Evolutionary conservation across 306 rosid species (phyloP), one percentile per base, ranked within the genome.

Genomic region (Prunus kanzakura): DNA sequence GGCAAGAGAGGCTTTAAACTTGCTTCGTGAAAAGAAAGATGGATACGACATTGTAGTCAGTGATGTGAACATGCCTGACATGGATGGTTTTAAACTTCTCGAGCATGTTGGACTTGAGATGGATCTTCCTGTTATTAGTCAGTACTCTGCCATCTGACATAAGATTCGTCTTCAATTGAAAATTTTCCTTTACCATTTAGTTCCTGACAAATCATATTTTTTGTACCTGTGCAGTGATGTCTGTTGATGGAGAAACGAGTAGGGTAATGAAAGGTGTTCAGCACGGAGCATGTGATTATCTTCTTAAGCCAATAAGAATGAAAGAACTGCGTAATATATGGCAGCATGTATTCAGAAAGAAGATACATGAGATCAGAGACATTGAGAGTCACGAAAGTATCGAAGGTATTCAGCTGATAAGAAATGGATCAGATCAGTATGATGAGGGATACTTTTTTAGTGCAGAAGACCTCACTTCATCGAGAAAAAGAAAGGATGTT

Each of bases 61-160:
- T 9, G 99, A 96, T 71, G 99, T 96, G 3, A 96, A 96, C 96
- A 96, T 96, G 99, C 99, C 99, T 0, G 99, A 96, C 86, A 96
- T 96, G 99, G 99, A 96, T 50, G 99, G 99, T n/a, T 96, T 96
- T 78, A 96, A 88, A 67, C 99, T 96, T 56, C 99, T 96, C 0
- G 99, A 96, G 93, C 98, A 88, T 83, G 98, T 96, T 61, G 99
- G 99, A 73, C 93, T 96, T 46, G 99, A 96, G 86, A 96, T 96
- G 99, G 99, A 96, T 89, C 98, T 96, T 80, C 99, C 99, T 19
- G 97, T 96, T 51, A 92, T 92, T 8, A 96, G 99, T 96, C 79
- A 88, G 96, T 92, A 80, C 87, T 81, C 85, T 86, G 65, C 78
- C 82, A 65, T 78, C 43, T 72, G 52, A 73, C 79, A 72, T 38